Evolutionary conservation across 176 grass and related monocot genomes (phyloP).

Genomic region (Pharus latifolius): DNA sequence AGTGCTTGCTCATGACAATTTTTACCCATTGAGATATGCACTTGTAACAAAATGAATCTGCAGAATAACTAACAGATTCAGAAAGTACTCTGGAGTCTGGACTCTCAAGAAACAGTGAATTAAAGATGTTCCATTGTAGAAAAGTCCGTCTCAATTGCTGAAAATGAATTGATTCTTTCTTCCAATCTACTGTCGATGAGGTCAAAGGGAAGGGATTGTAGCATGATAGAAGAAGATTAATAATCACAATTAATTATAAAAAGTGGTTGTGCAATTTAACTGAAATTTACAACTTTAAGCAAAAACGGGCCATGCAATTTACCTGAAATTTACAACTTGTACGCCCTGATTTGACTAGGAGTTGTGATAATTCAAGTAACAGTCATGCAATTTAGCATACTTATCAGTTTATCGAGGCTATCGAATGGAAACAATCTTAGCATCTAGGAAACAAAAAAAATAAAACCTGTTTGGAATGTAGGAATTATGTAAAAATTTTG

Average conservation of each 20-base stretch:
- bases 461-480: no score
- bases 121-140: no score
- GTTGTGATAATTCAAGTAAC: no score
- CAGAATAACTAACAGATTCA: background rate
- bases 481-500: background rate
- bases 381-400: no score
- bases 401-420: no score
- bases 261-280: no score
- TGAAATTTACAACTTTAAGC: no score
- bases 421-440: background rate
- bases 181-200: no score
- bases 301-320: background rate
- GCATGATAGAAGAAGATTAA: no score
- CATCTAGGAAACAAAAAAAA: background rate
- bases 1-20: conserved; percentile 29
- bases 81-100: background rate
- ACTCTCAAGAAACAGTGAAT: background rate
- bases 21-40: conserved; percentile 54
- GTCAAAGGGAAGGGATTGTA: no score
- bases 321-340: background rate
- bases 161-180: no score
- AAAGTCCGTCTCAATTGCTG: background rate
- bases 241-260: no score
- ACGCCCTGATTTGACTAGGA: background rate
- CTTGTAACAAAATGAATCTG: conserved; percentile 60